A percentile compares a stretch with the other conserved stretches of the same genome.
Conservation (phyloP, 495 filamentous ascomycete species). For the Podospora anserina region DNA sequence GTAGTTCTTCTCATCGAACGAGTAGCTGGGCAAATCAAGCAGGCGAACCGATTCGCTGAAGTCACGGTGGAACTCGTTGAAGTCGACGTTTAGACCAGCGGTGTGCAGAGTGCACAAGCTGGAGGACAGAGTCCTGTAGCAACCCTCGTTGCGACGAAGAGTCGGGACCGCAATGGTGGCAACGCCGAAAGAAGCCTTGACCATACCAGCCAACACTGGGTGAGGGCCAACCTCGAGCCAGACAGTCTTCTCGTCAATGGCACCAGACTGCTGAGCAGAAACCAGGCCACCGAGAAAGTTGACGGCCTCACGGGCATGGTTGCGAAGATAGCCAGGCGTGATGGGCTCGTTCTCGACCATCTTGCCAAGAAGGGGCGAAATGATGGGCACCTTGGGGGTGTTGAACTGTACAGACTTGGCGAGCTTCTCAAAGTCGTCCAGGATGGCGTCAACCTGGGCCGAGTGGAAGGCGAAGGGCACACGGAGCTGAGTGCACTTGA, state of each 20-base stretch:
- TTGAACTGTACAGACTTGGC: slow-evolving; percentile 59
- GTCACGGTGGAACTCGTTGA: slow-evolving; percentile 76
- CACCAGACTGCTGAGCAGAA: slow-evolving; percentile 46
- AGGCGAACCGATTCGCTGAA: slow-evolving; percentile 59
- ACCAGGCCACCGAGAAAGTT: slow-evolving; percentile 66
- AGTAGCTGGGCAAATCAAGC: slow-evolving; percentile 68
- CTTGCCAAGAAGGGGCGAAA: slow-evolving; percentile 65
- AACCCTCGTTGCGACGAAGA: slow-evolving; percentile 49
- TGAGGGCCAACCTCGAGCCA: slow-evolving; percentile 71
- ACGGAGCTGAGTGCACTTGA: slow-evolving; percentile 66
- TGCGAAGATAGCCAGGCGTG: slow-evolving; percentile 58
- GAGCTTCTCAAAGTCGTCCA: slow-evolving; percentile 61
- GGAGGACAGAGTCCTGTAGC: slow-evolving; percentile 63
- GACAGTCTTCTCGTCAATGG: slow-evolving; percentile 54
- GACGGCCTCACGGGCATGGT: slow-evolving; percentile 68
- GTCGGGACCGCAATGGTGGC: slow-evolving; percentile 57
- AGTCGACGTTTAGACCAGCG: slow-evolving; percentile 65
- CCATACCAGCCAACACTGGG: slow-evolving; percentile 65
- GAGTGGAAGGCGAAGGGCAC: slow-evolving; percentile 83
- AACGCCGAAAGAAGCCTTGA: slow-evolving; percentile 61
- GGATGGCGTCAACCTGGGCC: slow-evolving; percentile 71
- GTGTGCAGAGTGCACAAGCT: slow-evolving; percentile 61
- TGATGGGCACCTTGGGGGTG: slow-evolving; percentile 61
- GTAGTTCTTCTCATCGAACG: slow-evolving; percentile 77
- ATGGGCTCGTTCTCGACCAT: slow-evolving; percentile 58